These are phyloP conservation scores for Cryptomeria japonica DNA, from an alignment of 75 land plant species.

Conservation along the genomic window DNA sequence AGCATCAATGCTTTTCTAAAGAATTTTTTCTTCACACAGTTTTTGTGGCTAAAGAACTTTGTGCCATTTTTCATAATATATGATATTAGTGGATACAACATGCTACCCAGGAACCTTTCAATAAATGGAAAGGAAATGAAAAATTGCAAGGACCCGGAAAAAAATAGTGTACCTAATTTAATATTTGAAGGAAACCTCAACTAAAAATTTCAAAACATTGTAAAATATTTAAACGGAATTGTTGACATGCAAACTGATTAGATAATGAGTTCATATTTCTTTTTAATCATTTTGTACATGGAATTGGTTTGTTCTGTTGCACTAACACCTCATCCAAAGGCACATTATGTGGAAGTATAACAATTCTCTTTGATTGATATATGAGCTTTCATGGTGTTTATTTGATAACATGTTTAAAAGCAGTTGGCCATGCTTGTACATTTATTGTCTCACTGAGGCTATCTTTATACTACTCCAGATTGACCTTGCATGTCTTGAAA, in stretches of 20 bases:
- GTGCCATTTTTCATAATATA: background rate
- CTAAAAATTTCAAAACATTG: too few relatives aligned
- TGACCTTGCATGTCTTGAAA: constrained; percentile 24
- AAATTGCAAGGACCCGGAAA: background rate
- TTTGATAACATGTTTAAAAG: background rate
- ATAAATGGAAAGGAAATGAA: background rate
- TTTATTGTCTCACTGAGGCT: background rate
- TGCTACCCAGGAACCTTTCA: background rate
- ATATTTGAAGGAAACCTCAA: too few relatives aligned
- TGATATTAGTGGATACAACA: background rate
- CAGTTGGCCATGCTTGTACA: background rate
- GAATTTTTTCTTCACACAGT: background rate
- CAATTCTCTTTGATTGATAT: background rate
- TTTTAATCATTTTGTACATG: background rate
- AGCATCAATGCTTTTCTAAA: too few relatives aligned
- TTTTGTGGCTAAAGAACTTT: too few relatives aligned
- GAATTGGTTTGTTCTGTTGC: background rate
- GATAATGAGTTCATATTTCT: background rate
- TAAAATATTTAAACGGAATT: too few relatives aligned
- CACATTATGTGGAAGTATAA: background rate
- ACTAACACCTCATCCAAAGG: background rate
- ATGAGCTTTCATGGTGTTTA: background rate
- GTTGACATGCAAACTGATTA: too few relatives aligned
- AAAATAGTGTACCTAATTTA: background rate
- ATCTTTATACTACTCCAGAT: constrained; percentile 16